Percentiles rank a stretch among this genome's conserved stretches.
Conservation (phyloP, 2,329 filamentous ascomycete species). For the Leptosphaerulina australis region DNA sequence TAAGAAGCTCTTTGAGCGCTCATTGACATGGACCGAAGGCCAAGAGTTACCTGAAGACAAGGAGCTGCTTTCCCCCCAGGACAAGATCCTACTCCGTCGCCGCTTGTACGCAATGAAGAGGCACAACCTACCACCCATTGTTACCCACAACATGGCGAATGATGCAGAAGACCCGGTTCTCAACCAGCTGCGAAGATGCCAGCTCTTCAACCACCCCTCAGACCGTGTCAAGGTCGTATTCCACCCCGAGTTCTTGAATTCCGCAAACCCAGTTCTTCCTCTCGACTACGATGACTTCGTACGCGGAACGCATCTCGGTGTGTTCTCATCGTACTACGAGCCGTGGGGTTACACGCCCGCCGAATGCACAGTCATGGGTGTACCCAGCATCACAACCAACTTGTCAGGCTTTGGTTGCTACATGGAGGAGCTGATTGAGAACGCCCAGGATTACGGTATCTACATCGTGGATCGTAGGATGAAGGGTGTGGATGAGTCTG, state of each 20-base stretch:
- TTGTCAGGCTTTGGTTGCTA: slow-evolving; percentile 98
- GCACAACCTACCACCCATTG: slow-evolving; percentile 85
- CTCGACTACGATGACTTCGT: slow-evolving; percentile 99
- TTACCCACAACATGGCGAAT: slow-evolving; percentile 98
- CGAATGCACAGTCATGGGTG: slow-evolving; percentile 98
- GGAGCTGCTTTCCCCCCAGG: slow-evolving; percentile 88
- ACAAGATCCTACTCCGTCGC: slow-evolving; percentile 88
- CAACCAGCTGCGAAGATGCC: slow-evolving; percentile 92
- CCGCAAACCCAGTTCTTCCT: slow-evolving; percentile 90
- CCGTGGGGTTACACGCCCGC: slow-evolving; percentile 99
- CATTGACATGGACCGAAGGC: slow-evolving; percentile 93
- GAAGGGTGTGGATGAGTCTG: slow-evolving; percentile 96
- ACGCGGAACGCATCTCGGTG: slow-evolving; percentile 90
- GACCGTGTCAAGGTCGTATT: slow-evolving; percentile 98
- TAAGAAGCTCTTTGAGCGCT: slow-evolving; percentile 91
- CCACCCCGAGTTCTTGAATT: slow-evolving; percentile 97
- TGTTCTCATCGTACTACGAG: slow-evolving; percentile 98
- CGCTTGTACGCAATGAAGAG: slow-evolving; percentile 97
- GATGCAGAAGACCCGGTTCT: slow-evolving; percentile 91
- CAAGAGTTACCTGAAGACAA: slow-evolving; percentile 94
- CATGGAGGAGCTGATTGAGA: slow-evolving; percentile 99
- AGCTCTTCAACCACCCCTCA: slow-evolving; percentile 93
- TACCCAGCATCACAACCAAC: slow-evolving; percentile 97
- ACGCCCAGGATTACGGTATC: slow-evolving; percentile 96
- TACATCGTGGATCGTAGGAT: slow-evolving; percentile 96